Base-by-base conservation (phyloP, 257 asterid species). In the Capsicum pubescens region DNA sequence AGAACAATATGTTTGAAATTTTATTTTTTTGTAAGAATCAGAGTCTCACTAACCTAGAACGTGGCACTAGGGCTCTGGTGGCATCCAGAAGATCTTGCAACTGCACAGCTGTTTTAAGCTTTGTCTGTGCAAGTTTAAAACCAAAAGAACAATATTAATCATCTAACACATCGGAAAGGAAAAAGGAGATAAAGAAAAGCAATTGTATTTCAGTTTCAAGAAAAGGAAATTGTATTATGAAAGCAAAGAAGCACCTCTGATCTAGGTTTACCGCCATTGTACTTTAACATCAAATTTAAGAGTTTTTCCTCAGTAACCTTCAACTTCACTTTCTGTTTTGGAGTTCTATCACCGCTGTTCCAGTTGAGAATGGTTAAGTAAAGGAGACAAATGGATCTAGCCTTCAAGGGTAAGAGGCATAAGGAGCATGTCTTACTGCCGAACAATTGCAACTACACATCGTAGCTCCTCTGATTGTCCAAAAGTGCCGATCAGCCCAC, bases 71-170 rank as follows among this genome's bases (percentile, higher is more conserved):
- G 87, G 89, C 91, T 76, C 99, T 92, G 46, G 99, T 96, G 6
- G 99, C 98, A 84, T 96, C 99, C 92, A 96, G 89, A 88, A 96
- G 95, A 92, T 96, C 99, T 94, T 96, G 99, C 91, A 96, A 88
- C 68, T 96, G 98, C 84, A 96, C 93, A 39, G 98, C 99, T 89
- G 87, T 96, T 92, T 96, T 94, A 84, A 96, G 95, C 90, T 96
- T 96, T 55, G 98, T 96, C 99, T 96, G 93, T 80, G 84, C 84
- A 86, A 83, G 76, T 82, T 85, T 9, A 83, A 78, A 87, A 80
- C 67, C 68, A 84, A 59, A 85, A 84, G 74, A 83, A 69, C 84
- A 81, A 52, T 57, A 59, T 54, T 67, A 83, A 61, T 74, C 44
- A 13, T 79, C 58, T 83, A 79, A 81, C 59, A 79, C 57, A 19